phyloP scores from a whole-genome alignment of 345 rosid genomes.

The Trapa incisa region DNA sequence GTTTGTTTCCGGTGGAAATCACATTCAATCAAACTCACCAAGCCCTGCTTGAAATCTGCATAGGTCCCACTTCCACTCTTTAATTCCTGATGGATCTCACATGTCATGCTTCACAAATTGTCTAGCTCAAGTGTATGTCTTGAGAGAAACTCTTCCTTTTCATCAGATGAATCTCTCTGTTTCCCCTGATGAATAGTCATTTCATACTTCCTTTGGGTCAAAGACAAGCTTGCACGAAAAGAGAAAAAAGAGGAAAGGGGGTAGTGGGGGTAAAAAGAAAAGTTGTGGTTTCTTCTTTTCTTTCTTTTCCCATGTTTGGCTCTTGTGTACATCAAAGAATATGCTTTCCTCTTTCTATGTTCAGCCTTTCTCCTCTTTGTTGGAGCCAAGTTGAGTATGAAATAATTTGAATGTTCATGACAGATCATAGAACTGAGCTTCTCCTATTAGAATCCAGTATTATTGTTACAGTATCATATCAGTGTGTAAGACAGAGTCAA shows the following conservation, averaged over 20 bases:
- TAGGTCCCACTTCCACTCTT: too few species aligned
- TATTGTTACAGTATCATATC: not conserved
- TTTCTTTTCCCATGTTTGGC: constrained; percentile 16
- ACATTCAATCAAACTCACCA: not conserved
- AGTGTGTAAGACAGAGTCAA: not conserved
- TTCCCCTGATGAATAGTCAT: constrained; percentile 5
- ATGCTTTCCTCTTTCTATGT: constrained; percentile 11
- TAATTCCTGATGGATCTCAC: not conserved
- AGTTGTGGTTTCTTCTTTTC: constrained; percentile 4
- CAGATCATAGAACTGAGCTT: not conserved
- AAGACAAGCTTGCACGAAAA: constrained; percentile 1
- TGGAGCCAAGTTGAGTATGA: constrained; percentile 10
- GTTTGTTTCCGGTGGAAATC: not conserved
- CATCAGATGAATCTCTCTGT: not conserved
- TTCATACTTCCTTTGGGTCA: constrained; percentile 28
- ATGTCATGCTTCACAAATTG: not conserved
- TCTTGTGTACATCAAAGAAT: constrained; percentile 9
- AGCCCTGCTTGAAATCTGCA: too few species aligned
- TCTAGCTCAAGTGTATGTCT: not conserved
- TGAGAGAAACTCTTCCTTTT: not conserved
- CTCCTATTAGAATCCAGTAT: not conserved
- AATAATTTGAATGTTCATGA: constrained; percentile 11
- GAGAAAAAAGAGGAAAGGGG: not conserved
- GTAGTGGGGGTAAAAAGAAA: constrained; percentile 1
- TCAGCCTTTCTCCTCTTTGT: constrained; percentile 5